phyloP scores from a whole-genome alignment of 768 basidiomycete genomes.

The Boletus fagicola region DNA sequence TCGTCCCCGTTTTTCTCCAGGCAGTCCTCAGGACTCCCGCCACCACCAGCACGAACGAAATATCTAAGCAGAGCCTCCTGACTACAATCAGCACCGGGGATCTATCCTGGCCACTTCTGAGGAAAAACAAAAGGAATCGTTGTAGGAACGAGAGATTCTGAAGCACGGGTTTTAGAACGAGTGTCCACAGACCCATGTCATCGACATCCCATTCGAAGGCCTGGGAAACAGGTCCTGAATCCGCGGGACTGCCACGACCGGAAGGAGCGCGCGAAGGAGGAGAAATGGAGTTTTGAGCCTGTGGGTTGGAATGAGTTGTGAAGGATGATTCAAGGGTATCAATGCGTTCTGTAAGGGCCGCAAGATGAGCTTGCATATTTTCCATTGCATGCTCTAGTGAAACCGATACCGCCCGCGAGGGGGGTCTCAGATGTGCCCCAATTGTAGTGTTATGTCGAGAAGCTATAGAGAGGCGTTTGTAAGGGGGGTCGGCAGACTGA shows the following conservation, averaged over 20 bases:
- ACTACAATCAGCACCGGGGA: constrained; percentile 68
- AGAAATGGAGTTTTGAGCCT: constrained; percentile 40
- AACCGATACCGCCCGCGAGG: constrained; percentile 35
- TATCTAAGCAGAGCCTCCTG: constrained; percentile 72
- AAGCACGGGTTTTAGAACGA: constrained; percentile 64
- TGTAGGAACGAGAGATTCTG: constrained; percentile 48
- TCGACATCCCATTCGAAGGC: constrained; percentile 63
- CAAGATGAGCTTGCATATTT: constrained; percentile 76
- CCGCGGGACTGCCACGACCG: constrained; percentile 45
- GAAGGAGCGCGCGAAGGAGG: constrained; percentile 39
- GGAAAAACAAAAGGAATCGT: constrained; percentile 55
- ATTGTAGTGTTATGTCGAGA: constrained; percentile 35
- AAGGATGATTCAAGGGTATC: constrained; percentile 58
- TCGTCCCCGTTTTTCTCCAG: constrained; percentile 69
- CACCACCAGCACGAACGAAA: constrained; percentile 68
- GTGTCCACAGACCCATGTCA: constrained; percentile 82
- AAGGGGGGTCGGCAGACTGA: constrained; percentile 37
- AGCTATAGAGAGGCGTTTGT: constrained; percentile 35
- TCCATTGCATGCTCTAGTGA: constrained; percentile 74
- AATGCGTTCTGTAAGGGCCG: constrained; percentile 79
- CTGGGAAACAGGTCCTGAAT: constrained; percentile 25
- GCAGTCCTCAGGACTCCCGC: constrained; percentile 53
- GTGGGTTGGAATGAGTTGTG: constrained; percentile 28
- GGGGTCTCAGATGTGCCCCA: constrained; percentile 39
- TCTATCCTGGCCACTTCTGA: constrained; percentile 49